Evolutionary conservation across 179 eudicot species (phyloP), one percentile per base, ranked within the genome.

Genomic region (Spinacia oleracea): DNA sequence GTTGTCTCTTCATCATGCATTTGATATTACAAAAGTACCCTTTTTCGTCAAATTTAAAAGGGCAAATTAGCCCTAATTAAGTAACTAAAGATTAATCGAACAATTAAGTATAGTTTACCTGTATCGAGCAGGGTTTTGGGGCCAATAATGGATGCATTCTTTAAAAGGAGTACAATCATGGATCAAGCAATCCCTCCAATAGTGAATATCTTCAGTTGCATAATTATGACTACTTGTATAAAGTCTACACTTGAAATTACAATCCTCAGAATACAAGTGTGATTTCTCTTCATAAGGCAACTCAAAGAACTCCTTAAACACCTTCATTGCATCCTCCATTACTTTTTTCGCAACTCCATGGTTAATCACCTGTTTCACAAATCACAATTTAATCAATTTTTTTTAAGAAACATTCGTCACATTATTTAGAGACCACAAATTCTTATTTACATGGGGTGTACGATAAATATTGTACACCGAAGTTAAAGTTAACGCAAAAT

Each of bases 171-270:
- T 64, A 63, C 87, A 83, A 75, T 43, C 53, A 72, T 80, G 84
- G 25, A 46, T 83, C 58, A 86, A 34, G 25, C 77, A 74, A 21
- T 88, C 91, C 34, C 86, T 86, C 91, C 91, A 88, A 3, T 55
- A 59, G 25, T 86, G 87, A 83, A 64, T 42, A 9, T 78, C 78
- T 76, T 88, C 87, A 12, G 68, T 50, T 2, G 56, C 74, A 74
- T 79, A 83, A 48, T 75, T 27, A 53, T 72, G 38, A 48, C 80
- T 81, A 23, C 87, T 83, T 53, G 87, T 79, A 74, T 77, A 83
- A 42, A 85, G 81, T 27, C 71, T 67, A 25, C 73, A 77, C 29
- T 40, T 68, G 1, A 29, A 45, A 32, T 65, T 31, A 25, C 32
- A 40, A 18, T 81, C 84, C 69, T 77, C 74, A n/a, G 35, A 29